Evolutionary conservation across 805 yeast species (phyloP).

Genomic region (Nakazawaea siamensis): DNA sequence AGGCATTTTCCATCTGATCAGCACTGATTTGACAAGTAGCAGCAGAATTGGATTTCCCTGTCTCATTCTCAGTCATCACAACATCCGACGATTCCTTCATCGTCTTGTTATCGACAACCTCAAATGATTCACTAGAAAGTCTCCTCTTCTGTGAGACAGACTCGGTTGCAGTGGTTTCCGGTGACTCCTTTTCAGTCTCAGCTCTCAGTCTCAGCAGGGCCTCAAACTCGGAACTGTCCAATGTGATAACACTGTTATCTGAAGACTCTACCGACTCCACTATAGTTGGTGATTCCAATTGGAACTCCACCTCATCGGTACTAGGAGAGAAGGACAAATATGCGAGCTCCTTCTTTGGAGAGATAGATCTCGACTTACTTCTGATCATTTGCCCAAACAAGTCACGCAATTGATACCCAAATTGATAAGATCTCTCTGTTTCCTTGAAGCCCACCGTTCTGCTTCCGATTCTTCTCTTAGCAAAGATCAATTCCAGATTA

Average conservation of each 20-base stretch:
- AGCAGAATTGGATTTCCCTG: background rate
- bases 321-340: conserved; percentile 79
- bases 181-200: background rate
- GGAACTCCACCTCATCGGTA: conserved; percentile 54
- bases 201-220: background rate
- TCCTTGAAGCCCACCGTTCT: conserved; percentile 73
- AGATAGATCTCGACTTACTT: conserved; percentile 54
- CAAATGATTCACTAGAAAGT: conserved; percentile 9
- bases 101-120: background rate
- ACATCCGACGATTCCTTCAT: conserved; percentile 2
- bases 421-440: conserved; percentile 73
- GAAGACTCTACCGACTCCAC: conserved; percentile 9
- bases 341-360: conserved; percentile 79
- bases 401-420: conserved; percentile 62
- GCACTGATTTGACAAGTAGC: conserved; percentile 27
- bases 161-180: background rate
- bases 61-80: conserved; percentile 1
- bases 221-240: background rate
- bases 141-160: conserved; percentile 9
- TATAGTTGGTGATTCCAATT: conserved; percentile 20
- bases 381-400: conserved; percentile 65
- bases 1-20: conserved; percentile 65
- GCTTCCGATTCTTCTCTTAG: conserved; percentile 76
- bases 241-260: background rate
- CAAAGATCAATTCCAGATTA: conserved; percentile 23